Evolutionary conservation across 495 filamentous ascomycete species (phyloP), one percentile per base, ranked within the genome.

Genomic region (Evernia prunastri): DNA sequence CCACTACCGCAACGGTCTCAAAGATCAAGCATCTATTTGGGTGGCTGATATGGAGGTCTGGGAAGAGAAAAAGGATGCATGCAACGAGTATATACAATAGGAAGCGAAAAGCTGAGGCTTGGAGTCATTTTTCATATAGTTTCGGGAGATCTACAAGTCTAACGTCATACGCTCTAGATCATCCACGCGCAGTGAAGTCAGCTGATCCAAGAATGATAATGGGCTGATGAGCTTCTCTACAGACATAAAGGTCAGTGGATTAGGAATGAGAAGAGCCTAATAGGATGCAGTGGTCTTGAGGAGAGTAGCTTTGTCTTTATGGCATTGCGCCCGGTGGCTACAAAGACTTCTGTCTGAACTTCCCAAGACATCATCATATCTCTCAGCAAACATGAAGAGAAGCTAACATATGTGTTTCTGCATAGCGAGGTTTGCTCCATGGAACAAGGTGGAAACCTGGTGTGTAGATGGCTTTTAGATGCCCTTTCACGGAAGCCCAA

Each of bases 131-230:
- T 54, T 54, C 9, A 3, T 27, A 5, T 54, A 29, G 3, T 10
- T 0, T 0, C 51, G 51, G 51, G 51, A 54, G 51, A 54, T 54
- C 51, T 27, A 54, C 51, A 33, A 10, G 51, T 33, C 51, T 54
- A 54, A 54, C 51, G 51, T 3, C 6, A 20, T 54, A 9, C 0
- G 29, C 6, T 20, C 29, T 54, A 54, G 51, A 20, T 15, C 10
- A 6, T 3, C 25, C 4, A 0, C 4, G 0, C 0, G 2, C 0
- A 3, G 17, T 54, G 29, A 9, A 3, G 17, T 5, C 51, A 18
- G 51, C 51, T 2, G n/a, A 10, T 12, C 1, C 4, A 20, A 18
- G 51, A 20, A 54, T 54, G 51, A 1, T 17, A 33, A 15, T 54
- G 51, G 51, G 33, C 17, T 27, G 15, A 49, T 12, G 10, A 27